Evolutionary conservation across 2,329 filamentous ascomycete species (phyloP).

Genomic region (Juglanconis sp.): DNA sequence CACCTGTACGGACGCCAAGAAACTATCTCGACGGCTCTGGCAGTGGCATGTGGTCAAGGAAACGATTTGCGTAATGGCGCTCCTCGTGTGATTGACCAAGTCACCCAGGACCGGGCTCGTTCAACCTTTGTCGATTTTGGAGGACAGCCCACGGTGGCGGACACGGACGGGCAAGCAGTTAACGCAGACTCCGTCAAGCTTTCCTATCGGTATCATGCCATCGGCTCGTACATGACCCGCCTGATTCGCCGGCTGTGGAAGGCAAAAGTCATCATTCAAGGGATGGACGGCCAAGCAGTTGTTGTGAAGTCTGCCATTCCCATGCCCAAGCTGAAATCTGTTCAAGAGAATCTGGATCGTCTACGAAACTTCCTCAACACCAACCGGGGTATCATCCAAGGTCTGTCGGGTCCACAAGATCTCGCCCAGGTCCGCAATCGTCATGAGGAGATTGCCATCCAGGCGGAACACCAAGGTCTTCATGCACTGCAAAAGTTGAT

Average conservation of each 20-base stretch:
- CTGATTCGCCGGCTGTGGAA: slow-evolving; percentile 90
- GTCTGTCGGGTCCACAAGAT: slow-evolving; percentile 85
- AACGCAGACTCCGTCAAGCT: slow-evolving; percentile 80
- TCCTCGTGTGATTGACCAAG: slow-evolving; percentile 74
- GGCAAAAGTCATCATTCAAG: slow-evolving; percentile 63
- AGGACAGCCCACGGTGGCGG: slow-evolving; percentile 79
- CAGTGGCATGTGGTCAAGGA: slow-evolving; percentile 92
- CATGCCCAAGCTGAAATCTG: slow-evolving; percentile 64
- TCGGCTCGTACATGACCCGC: slow-evolving; percentile 82
- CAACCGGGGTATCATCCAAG: slow-evolving; percentile 92
- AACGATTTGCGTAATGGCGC: slow-evolving; percentile 71
- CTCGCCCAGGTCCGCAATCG: slow-evolving; percentile 74
- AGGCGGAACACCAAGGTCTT: slow-evolving; percentile 90
- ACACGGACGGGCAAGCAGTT: slow-evolving; percentile 67
- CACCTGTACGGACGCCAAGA: slow-evolving; percentile 83
- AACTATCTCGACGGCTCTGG: slow-evolving; percentile 84
- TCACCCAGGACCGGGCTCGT: slow-evolving; percentile 80
- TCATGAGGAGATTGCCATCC: slow-evolving; percentile 86
- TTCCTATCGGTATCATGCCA: slow-evolving; percentile 84
- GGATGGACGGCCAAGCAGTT: slow-evolving; percentile 51
- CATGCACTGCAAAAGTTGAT: slow-evolving; percentile 83
- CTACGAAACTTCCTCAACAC: slow-evolving; percentile 77
- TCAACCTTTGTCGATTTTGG: slow-evolving; percentile 90
- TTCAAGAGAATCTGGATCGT: slow-evolving; percentile 78
- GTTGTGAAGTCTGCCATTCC: slow-evolving; percentile 65